These are phyloP conservation scores for Adenanthera pavonina DNA, from an alignment of 306 rosid species.

Conservation along the genomic window DNA sequence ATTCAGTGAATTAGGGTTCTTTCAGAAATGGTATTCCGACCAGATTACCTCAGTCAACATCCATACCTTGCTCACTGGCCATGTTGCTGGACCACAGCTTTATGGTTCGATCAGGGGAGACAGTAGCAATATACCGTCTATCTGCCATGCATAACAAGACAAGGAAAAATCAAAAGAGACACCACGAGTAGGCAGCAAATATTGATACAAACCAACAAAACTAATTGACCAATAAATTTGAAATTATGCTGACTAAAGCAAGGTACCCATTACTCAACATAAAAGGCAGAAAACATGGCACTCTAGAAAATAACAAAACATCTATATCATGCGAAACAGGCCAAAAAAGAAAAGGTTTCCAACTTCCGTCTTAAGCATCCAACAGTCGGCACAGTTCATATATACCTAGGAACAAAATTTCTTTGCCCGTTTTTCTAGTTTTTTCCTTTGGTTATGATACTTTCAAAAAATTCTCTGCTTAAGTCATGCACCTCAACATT, in stretches of 20 bases:
- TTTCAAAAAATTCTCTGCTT: background rate
- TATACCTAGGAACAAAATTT: background rate
- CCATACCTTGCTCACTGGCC: conserved; percentile 63
- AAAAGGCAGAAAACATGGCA: conserved; percentile 11
- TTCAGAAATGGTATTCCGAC: conserved; percentile 21
- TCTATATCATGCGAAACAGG: background rate
- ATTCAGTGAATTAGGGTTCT: conserved; percentile 21
- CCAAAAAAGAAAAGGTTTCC: background rate
- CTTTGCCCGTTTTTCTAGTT: too few relatives aligned
- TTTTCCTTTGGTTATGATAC: background rate
- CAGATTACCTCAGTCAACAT: conserved; percentile 52
- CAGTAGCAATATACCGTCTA: conserved; percentile 75
- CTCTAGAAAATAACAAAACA: background rate
- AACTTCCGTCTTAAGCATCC: background rate
- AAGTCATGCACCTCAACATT: conserved; percentile 17
- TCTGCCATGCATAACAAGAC: conserved; percentile 58
- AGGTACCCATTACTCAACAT: conserved; percentile 5
- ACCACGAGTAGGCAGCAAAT: background rate
- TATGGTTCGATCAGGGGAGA: conserved; percentile 81
- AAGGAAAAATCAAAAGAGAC: conserved; percentile 12
- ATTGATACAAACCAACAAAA: conserved; percentile 22
- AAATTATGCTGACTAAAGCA: background rate
- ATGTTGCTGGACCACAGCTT: conserved; percentile 74
- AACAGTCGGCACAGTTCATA: background rate
- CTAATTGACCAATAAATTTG: conserved; percentile 12